Conservation (phyloP, 306 rosid species). For the Sicyos edulis region DNA sequence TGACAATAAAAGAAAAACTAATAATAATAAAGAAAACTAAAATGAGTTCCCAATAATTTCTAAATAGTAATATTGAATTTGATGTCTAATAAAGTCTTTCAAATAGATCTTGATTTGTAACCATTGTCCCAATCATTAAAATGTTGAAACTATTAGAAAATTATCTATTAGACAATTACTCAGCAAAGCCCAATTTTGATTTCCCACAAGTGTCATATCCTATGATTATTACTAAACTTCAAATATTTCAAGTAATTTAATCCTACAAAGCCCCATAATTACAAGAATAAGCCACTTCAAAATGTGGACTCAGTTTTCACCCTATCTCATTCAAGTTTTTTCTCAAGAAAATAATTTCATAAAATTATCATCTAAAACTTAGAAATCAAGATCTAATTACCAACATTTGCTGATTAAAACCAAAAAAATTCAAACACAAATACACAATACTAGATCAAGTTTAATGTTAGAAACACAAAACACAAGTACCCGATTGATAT, state of each 20-base stretch:
- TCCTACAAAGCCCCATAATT: neutral
- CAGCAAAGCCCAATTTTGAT: neutral
- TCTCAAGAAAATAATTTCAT: neutral
- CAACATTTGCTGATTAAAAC: neutral
- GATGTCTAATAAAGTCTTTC: too few relatives aligned
- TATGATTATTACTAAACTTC: neutral
- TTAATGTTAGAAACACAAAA: neutral
- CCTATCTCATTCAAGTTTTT: neutral
- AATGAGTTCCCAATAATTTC: too few relatives aligned
- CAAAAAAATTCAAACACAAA: neutral
- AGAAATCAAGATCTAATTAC: neutral
- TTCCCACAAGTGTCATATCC: neutral
- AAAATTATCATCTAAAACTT: neutral
- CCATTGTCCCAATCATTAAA: too few relatives aligned
- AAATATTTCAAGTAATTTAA: neutral
- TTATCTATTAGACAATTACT: too few relatives aligned
- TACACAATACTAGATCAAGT: neutral
- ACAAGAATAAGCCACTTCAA: neutral
- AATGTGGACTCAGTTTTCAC: neutral
- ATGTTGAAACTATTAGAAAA: too few relatives aligned
- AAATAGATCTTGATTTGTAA: too few relatives aligned
- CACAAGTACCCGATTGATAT: constrained; percentile 26
- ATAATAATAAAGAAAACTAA: too few relatives aligned
- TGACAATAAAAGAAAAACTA: too few relatives aligned
- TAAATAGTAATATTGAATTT: too few relatives aligned